Conservation (phyloP, 2,329 filamentous ascomycete species). For the Aspergillus chevalieri region DNA sequence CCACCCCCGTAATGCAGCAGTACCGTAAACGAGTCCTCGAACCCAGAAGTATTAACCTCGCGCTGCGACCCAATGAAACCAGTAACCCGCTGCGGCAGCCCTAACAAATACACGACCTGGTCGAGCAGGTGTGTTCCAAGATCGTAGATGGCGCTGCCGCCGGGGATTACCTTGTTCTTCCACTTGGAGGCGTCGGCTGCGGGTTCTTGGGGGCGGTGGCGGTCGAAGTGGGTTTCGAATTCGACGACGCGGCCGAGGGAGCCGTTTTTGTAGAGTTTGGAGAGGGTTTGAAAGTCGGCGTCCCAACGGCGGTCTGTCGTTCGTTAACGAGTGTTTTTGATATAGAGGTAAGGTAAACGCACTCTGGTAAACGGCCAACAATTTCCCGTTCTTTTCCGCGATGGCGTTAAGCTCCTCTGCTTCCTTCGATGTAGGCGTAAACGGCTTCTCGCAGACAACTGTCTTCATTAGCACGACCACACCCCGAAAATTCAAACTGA, state of each 20-base stretch:
- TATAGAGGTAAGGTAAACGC: constrained; percentile 9
- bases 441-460: constrained; percentile 77
- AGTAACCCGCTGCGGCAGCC: constrained; percentile 60
- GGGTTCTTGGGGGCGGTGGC: constrained; percentile 57
- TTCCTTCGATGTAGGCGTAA: constrained; percentile 65
- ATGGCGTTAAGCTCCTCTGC: constrained; percentile 57
- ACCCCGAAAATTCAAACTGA: neutral
- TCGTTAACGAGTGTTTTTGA: neutral
- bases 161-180: constrained; percentile 62
- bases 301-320: constrained; percentile 63
- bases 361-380: constrained; percentile 66
- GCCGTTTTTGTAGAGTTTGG: constrained; percentile 54
- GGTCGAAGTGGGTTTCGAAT: constrained; percentile 75
- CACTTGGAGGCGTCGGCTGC: constrained; percentile 44
- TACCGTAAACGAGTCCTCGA: constrained; percentile 51
- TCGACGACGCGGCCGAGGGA: constrained; percentile 66
- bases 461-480: neutral
- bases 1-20: constrained; percentile 61
- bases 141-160: constrained; percentile 65
- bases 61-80: constrained; percentile 64
- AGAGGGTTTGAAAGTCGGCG: constrained; percentile 66
- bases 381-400: constrained; percentile 45
- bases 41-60: constrained; percentile 47
- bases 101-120: constrained; percentile 66
- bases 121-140: constrained; percentile 71